phyloP scores from a whole-genome alignment of 148 eudicot genomes.

The Silene uniflora region DNA sequence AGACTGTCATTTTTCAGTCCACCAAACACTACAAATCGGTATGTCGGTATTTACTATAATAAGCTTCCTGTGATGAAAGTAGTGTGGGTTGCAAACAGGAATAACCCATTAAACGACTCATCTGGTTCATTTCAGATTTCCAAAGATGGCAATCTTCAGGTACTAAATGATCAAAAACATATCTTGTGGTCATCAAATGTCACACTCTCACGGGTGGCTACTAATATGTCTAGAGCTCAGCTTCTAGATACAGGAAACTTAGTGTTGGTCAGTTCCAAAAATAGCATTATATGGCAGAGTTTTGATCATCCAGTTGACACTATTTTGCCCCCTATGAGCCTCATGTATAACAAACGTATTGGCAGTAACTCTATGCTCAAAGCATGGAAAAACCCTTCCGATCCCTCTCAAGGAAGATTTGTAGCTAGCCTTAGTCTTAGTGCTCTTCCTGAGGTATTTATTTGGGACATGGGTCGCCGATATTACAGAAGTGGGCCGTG shows the following conservation, averaged over 20 bases:
- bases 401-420: slow-evolving; percentile 21
- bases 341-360: slow-evolving; percentile 8
- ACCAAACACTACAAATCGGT: slow-evolving; percentile 26
- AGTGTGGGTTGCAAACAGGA: slow-evolving; percentile 48
- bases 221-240: slow-evolving; percentile 15
- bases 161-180: slow-evolving; percentile 13
- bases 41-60: slow-evolving; percentile 48
- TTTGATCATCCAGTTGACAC: slow-evolving; percentile 29
- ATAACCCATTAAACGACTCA: slow-evolving; percentile 29
- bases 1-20: slow-evolving; percentile 47
- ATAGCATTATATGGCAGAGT: slow-evolving; percentile 32
- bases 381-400: slow-evolving; percentile 19
- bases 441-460: background rate
- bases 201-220: background rate
- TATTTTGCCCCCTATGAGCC: slow-evolving; percentile 26
- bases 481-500: slow-evolving; percentile 25
- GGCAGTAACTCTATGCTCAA: background rate
- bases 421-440: background rate
- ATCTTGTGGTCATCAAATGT: slow-evolving; percentile 37
- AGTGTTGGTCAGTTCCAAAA: slow-evolving; percentile 23
- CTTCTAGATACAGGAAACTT: slow-evolving; percentile 43
- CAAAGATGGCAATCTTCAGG: slow-evolving; percentile 31
- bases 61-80: slow-evolving; percentile 25
- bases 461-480: slow-evolving; percentile 10
- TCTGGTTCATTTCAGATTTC: slow-evolving; percentile 33